phyloP scores from a whole-genome alignment of 495 filamentous ascomycete genomes.

The Aspergillus coremiiformis region DNA sequence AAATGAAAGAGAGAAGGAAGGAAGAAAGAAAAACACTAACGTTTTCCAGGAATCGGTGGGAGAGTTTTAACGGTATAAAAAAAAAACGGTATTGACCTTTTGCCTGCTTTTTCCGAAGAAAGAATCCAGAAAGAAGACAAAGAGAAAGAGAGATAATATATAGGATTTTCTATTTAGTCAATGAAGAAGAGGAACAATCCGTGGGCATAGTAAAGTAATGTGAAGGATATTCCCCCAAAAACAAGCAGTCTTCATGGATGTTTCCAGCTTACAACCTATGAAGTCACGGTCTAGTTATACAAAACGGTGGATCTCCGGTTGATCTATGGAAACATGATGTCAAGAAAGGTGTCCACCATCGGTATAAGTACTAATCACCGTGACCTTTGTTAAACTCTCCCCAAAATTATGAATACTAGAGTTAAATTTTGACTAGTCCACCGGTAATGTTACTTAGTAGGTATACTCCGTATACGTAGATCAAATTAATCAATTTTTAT shows the following conservation, averaged over 20 bases:
- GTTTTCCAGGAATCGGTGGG: neutral
- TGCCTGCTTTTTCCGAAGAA: neutral
- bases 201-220: neutral
- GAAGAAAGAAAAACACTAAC: no score
- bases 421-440: neutral
- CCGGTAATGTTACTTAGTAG: neutral
- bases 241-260: no score
- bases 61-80: no score
- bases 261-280: neutral
- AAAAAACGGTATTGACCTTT: no score
- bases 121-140: neutral
- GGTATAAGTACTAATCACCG: neutral
- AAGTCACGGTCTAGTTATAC: neutral
- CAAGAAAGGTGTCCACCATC: neutral
- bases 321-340: neutral
- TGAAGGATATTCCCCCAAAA: neutral
- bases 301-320: neutral
- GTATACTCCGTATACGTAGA: no score
- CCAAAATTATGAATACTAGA: neutral
- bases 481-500: neutral
- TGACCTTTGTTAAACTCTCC: no score
- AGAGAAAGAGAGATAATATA: neutral
- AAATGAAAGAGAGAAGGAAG: no score
- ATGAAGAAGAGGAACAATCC: neutral
- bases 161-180: neutral